Base-by-base conservation (phyloP, 768 basidiomycete genomes). In the Dacryopinax spathularia region DNA sequence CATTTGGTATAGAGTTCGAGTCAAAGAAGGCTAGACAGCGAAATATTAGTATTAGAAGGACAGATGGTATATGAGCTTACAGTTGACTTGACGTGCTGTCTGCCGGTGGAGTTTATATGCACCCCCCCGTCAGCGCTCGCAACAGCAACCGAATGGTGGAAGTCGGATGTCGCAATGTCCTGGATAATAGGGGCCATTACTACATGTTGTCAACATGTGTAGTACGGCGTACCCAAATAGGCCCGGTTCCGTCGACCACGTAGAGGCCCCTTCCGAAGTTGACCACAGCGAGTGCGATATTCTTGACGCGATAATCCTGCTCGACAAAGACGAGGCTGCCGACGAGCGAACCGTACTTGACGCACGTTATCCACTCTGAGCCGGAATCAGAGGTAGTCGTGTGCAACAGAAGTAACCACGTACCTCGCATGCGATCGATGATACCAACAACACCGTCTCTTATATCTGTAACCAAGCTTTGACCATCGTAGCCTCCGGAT, bases 131-230 rank as follows among this genome's bases (percentile, higher is more conserved):
- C 95, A 0, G 89, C 84, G 5, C 87, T 84, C 5, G 86, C 89
- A 15, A 87, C 81, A 0, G 87, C 88, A 2, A 95, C 74, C 71
- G 92, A 89, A 4, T 91, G 86, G 69, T 97, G 95, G 69, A 86
- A 87, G 48, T 95, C 88, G 0, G 93, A 95, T 1, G 84, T 78
- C 63, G 80, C 77, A 29, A 93, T 72, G 63, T 79, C 82, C 93
- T 94, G 69, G 16, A 1, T 29, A n/a, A 56, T 48, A n/a, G 7
- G 39, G 62, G n/a, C 20, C 27, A 18, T 1, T 39, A 35, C 31
- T 29, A 33, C 6, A 31, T 7, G 34, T 60, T 7, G 0, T 25
- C 25, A 20, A 35, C 13, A 12, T 31, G 10, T 10, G 18, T 56
- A 6, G 22, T 35, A 13, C 15, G n/a, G 75, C 83, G 22, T 66